Evolutionary conservation across 2,329 filamentous ascomycete species (phyloP).

Genomic region (Exserohilum turcica): DNA sequence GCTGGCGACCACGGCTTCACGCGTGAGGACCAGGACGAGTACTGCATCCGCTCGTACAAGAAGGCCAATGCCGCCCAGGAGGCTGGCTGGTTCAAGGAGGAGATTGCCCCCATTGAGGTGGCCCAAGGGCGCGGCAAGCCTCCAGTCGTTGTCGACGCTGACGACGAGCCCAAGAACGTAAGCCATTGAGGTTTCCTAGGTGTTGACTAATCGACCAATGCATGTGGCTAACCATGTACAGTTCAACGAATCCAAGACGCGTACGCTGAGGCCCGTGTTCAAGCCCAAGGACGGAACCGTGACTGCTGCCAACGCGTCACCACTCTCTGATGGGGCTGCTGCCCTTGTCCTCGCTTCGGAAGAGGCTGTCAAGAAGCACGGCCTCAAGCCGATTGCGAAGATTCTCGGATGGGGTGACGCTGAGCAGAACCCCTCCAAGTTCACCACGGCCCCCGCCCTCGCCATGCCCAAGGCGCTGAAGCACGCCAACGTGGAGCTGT

Average conservation of each 20-base stretch:
- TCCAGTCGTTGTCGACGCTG: constrained; percentile 74
- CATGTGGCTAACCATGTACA: constrained; percentile 30
- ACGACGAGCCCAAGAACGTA: constrained; percentile 95
- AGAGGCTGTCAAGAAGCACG: constrained; percentile 88
- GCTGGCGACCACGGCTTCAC: constrained; percentile 79
- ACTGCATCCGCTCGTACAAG: constrained; percentile 93
- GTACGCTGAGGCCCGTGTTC: constrained; percentile 71
- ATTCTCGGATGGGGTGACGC: constrained; percentile 98
- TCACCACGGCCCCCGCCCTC: constrained; percentile 90
- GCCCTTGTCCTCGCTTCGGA: constrained; percentile 94
- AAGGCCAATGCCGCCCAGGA: constrained; percentile 87
- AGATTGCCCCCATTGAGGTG: constrained; percentile 90
- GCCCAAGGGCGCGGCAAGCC: constrained; percentile 91
- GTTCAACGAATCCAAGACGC: constrained; percentile 60
- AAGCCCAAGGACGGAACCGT: constrained; percentile 86
- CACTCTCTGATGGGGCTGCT: constrained; percentile 91
- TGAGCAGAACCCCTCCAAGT: constrained; percentile 87
- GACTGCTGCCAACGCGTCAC: constrained; percentile 94
- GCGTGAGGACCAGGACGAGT: constrained; percentile 89
- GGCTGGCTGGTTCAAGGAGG: constrained; percentile 77
- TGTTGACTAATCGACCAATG: constrained; percentile 11
- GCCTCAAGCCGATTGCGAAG: constrained; percentile 90
- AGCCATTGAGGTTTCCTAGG: constrained; percentile 39
- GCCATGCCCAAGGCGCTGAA: constrained; percentile 97
- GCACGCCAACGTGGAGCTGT: constrained; percentile 81